Evolutionary conservation across 805 yeast genomes (phyloP), one percentile per base, ranked within the genome.

Genomic region (Lipomyces yamadae): DNA sequence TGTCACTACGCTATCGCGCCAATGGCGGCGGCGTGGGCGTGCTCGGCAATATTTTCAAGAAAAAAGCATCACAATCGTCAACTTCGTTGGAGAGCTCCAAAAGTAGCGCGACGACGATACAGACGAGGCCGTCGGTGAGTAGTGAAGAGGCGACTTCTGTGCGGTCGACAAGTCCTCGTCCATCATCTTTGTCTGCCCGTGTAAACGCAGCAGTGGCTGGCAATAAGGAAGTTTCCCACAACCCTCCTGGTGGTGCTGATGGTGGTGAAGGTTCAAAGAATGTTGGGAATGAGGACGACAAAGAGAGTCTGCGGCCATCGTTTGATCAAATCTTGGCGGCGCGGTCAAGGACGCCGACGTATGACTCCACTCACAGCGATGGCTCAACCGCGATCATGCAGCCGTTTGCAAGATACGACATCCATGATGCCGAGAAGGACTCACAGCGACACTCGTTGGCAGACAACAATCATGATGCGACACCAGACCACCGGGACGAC

Each of bases 351-450:
- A 60, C 61, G 45, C 8, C 54, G 37, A 60, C 69, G 35, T 29
- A 55, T 8, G 60, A 58, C 35, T 63, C 65, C 11, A 34, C 58
- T 35, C 61, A 15, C 52, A 62, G 66, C 35, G 70, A 67, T 50
- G 18, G 64, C 4, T 67, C 70, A 30, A 67, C 70, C 4, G 63
- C 64, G 33, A 67, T 67, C 24, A 67, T 67, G 70, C 67, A 67
- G 57, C 39, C 70, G 30, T 67, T 67, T 52, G 62, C 54, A 2
- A 63, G 42, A 33, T 67, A 63, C 48, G 68, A 53, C 33, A 42
- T 30, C 37, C 60, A 59, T 5, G 66, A 64, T 29, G 37, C 58
- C 8, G 63, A 63, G 45, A 53, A 37, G 8, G 56, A 35, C n/a
- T 39, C 48, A 5, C 18, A 33, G 24, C 42, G 39, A 15, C 18